phyloP scores from a whole-genome alignment of 306 rosid genomes.

The Lathyrus sativus region DNA sequence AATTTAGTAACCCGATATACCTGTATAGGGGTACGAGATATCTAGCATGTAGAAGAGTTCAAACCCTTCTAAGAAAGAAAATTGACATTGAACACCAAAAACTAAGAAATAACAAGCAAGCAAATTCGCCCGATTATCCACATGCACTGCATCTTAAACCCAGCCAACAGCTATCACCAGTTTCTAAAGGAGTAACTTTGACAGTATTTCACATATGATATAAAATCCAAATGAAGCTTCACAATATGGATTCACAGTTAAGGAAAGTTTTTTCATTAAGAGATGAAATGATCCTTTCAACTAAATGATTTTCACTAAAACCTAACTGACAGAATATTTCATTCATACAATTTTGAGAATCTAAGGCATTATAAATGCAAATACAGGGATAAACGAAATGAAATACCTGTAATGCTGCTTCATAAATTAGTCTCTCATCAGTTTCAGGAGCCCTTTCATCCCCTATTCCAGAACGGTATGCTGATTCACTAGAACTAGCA shows the following conservation, averaged over 20 bases:
- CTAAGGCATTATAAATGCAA: constrained; percentile 14
- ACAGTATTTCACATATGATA: constrained; percentile 8
- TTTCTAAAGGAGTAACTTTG: constrained; percentile 32
- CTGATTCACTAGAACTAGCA: constrained; percentile 61
- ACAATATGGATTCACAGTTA: background rate
- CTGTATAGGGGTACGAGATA: constrained; percentile 7
- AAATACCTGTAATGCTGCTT: constrained; percentile 86
- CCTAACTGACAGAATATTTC: constrained; percentile 23
- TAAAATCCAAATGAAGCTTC: constrained; percentile 12
- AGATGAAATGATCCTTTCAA: constrained; percentile 14
- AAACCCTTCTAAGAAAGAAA: constrained; percentile 31
- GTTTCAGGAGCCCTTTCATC: constrained; percentile 68
- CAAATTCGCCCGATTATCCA: background rate
- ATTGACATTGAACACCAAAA: constrained; percentile 12
- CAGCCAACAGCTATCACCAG: constrained; percentile 21
- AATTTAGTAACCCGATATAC: constrained; percentile 24
- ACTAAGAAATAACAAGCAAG: background rate
- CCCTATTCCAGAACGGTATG: constrained; percentile 55
- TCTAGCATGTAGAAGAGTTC: constrained; percentile 1
- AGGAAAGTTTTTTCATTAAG: constrained; percentile 12
- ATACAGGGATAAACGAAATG: constrained; percentile 2
- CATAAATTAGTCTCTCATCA: constrained; percentile 86
- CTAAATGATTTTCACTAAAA: constrained; percentile 24
- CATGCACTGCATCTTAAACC: constrained; percentile 25
- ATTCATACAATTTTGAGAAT: constrained; percentile 26